phyloP scores from a whole-genome alignment of 345 rosid genomes.

The Lepidium didymum region DNA sequence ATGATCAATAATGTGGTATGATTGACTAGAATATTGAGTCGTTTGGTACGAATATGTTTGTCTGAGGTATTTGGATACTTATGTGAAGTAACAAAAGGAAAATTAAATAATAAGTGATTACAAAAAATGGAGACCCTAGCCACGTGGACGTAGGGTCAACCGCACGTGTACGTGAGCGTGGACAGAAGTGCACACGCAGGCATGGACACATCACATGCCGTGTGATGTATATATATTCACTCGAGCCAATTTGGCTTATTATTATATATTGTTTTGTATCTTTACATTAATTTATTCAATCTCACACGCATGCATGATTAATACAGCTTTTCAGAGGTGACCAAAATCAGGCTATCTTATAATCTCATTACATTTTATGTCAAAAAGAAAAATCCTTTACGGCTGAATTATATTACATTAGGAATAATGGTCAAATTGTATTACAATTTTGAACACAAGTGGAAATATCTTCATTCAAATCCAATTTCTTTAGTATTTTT shows the following conservation, averaged over 20 bases:
- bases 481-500: too few relatives aligned
- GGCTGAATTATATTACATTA: background rate
- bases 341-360: background rate
- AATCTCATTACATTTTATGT: background rate
- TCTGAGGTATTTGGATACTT: background rate
- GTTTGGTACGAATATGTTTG: slow-evolving; percentile 10
- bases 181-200: slow-evolving; percentile 21
- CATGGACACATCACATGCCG: slow-evolving; percentile 28
- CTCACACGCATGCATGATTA: slow-evolving; percentile 18
- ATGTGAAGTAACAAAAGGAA: background rate
- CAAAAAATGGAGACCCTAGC: slow-evolving; percentile 3
- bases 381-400: background rate
- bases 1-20: background rate
- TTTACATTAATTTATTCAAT: background rate
- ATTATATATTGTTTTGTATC: too few relatives aligned
- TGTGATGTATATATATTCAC: background rate
- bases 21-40: background rate
- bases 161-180: slow-evolving; percentile 29
- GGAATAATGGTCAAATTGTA: background rate
- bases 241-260: background rate
- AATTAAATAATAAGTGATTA: background rate
- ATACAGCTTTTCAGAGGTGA: background rate
- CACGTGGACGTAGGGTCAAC: background rate
- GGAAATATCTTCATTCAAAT: background rate
- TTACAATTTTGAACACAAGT: background rate